Base-by-base conservation (phyloP, 2,329 filamentous ascomycete species). In the Apiospora saccharicola region DNA sequence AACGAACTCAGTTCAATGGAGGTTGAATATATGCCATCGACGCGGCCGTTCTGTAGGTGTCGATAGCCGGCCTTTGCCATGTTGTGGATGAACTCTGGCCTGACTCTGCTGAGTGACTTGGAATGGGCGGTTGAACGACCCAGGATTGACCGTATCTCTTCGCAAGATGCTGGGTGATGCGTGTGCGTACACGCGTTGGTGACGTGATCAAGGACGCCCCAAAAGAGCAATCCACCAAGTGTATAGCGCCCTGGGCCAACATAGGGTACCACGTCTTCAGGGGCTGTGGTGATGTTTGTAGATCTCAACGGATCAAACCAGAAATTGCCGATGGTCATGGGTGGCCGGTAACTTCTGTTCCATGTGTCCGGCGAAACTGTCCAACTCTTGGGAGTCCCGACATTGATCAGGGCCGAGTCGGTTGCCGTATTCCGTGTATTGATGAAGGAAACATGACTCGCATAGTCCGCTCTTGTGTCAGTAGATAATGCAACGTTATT, bases 141-240 rank as follows among this genome's bases (percentile, higher is more conserved):
- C 30, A 70, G 6, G 19, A 43, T 49, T 3, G 67, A 34, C 22
- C 19, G 53, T 70, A 75, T 14, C 13, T 34, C 24, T 47, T 70
- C 70, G 14, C 72, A 30, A 43, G 49, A 14, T n/a, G n/a, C 68
- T 46, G 73, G 75, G 43, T 73, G 71, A 37, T 72, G 71, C 44
- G n/a, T 47, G 41, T 46, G 74, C 24, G 53, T 70, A 26, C 75
- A 78, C 3, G 74, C 72, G 5, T 72, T 69, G 46, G 75, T 71
- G 34, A 77, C 64, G 68, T 78, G 75, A 44, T 80, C 75, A 6
- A 75, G 72, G 46, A 78, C 76, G 19, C 75, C 73, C 78, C 77
- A 80, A 69, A 78, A 79, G 10, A 80, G 68, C 41, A 74, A 76
- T 0, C 78, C 78, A 0, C 75, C 75, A 53, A 80, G 77, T 0